These are phyloP conservation scores for Fusarium lateritium DNA, from an alignment of 2,329 filamentous ascomycete species.

Conservation along the genomic window DNA sequence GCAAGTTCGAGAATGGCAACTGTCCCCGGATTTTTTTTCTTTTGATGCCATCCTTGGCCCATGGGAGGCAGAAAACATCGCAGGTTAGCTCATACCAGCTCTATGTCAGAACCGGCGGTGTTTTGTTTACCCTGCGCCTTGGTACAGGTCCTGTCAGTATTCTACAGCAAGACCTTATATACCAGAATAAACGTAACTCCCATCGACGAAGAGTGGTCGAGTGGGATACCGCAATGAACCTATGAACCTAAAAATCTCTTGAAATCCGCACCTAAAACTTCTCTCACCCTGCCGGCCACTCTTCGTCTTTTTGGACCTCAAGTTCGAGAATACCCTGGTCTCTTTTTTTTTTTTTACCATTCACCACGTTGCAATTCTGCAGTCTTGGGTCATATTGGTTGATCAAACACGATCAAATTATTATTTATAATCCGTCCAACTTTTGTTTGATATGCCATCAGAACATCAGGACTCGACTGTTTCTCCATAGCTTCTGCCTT, in stretches of 20 bases:
- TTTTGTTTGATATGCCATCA: neutral
- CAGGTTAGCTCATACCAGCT: neutral
- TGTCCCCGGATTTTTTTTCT: neutral
- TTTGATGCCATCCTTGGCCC: neutral
- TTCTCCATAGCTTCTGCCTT: neutral
- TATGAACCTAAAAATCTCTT: neutral
- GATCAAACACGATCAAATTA: neutral
- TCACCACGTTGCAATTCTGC: neutral
- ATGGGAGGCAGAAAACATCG: neutral
- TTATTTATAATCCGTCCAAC: neutral
- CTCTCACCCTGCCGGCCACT: neutral
- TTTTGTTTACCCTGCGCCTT: too few species aligned
- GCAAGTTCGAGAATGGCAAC: neutral
- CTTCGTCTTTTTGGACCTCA: neutral
- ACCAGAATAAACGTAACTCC: neutral
- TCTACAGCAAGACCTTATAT: neutral
- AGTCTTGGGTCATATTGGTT: neutral
- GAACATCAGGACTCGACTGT: neutral
- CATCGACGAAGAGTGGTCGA: neutral
- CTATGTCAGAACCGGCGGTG: too few species aligned
- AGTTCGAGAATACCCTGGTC: neutral
- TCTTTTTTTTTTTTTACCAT: neutral
- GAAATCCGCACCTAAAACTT: neutral
- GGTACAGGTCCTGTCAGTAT: too few species aligned
- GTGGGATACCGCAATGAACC: neutral